Evolutionary conservation across 2,329 filamentous ascomycete species (phyloP), one percentile per base, ranked within the genome.

Genomic region (Periconia macrospinosa): DNA sequence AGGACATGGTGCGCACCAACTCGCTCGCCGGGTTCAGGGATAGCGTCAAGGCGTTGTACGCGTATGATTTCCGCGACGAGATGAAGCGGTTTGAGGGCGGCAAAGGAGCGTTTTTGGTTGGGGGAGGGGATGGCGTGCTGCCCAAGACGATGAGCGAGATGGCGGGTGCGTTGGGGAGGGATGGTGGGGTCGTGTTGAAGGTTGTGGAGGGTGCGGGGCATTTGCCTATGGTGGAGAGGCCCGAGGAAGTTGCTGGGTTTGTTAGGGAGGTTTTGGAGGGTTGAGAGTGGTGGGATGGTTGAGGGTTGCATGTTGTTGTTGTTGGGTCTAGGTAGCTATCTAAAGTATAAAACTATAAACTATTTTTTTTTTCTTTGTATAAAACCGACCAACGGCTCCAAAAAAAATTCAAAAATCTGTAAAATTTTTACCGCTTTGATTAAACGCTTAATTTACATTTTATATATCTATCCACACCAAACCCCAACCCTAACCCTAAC

Each of bases 111-210:
- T 83, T 95, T 49, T 82, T 92, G 0, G 91, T 87, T 0, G 91
- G 91, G 1, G 85, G 86, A 14, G 82, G 81, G 0, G 91, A 95
- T 66, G 91, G 86, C 0, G 87, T 88, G 1, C 68, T 96, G 49
- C 89, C 90, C 0, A 86, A 86, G 76, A 88, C 87, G 3, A 95
- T 96, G 90, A 85, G 87, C 50, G 85, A 85, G 14, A 91, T 92
- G 81, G 84, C 81, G 50, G 79, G 74, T 0, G 62, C 60, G 17
- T 44, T 72, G 44, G 71, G 70, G 0, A 56, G 54, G 3, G 8
- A 27, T 8, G 23, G 23, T 14, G 72, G 87, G 0, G 82, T 81
- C 0, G 80, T 84, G 54, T 80, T 92, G 59, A 84, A 81, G 68
- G 73, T 89, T 53, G 83, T 95, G 10, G 83, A 89, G 0, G 77